Evolutionary conservation across 768 basidiomycete species (phyloP), one percentile per base, ranked within the genome.

Genomic region (Amanita polypyramis): DNA sequence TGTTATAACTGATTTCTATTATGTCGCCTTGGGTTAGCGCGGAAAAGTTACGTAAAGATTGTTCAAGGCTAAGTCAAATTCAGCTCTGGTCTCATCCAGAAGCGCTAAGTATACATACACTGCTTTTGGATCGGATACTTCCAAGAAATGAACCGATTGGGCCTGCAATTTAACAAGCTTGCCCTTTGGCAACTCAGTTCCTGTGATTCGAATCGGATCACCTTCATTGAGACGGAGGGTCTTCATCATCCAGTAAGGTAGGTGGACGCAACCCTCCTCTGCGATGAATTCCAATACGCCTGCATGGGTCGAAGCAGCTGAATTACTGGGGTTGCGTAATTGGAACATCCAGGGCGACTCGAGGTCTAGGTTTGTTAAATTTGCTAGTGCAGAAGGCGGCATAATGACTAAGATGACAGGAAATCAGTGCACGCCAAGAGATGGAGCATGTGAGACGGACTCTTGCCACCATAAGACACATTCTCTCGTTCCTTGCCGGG

Each of bases 191-290:
- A 97, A 74, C 51, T 85, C 81, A 1, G 85, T 75, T 6, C 95
- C 93, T 4, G 85, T 93, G 45, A 98, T 82, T 37, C 93, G 82
- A 51, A 99, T 88, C 9, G 91, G 81, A 67, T 98, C 96, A 10
- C 96, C 96, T 65, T 99, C 96, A 47, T 82, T 83, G 21, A 99
- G 67, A 21, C 90, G 79, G 15, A 99, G 70, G 4, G 91, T 93
- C 69, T 87, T 93, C 95, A 99, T 99, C 89, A 99, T 95, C 96
- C 96, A 99, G 56, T 92, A 86, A 0, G 96, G 96, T 12, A 99
- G 72, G 70, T 98, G 86, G 2, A 94, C 94, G 11, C 86, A 74
- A 10, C 96, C 96, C 64, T 98, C 95, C 49, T 96, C 85, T 2
- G 96, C 95, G 54, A 97, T 97, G 66, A 99, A 99, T 61, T 99